Base-by-base conservation (phyloP, 106 monocot genomes). In the Dioscorea dumetorum region DNA sequence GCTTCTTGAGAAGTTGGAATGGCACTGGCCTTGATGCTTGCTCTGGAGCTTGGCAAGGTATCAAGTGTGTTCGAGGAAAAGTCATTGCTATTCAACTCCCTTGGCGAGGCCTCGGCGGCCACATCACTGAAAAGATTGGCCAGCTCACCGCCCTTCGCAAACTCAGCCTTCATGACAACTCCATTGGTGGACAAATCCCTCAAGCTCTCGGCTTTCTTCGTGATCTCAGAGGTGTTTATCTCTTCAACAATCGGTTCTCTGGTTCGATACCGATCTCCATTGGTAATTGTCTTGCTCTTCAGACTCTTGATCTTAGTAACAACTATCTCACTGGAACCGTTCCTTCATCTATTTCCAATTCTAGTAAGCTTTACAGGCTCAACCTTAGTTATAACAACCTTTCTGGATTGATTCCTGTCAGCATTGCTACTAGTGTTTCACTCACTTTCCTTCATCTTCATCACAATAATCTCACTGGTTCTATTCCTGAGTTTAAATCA, bases 31-130 rank as follows among this genome's bases (percentile, higher is more conserved):
- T 81, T 49, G 94, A 75, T 23, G 94, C 94, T 19, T 95, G 94
- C 85, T 83, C 87, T 62, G 94, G 87, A 14, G 61, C 51, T 14
- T 91, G 94, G 90, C 41, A 22, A 11, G 94, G 94, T 9, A 83
- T 95, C 79, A 95, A 95, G 41, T 95, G 94, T 56, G 91, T 73
- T 15, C 62, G 23, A 6, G 95, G 95, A 1, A 73, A 88, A 66
- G 95, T 95, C 22, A 84, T 95, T 28, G 83, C 91, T 11, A 91
- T 95, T 65, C 91, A 91, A 67, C 85, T 95, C 28, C 95, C 95
- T 0, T 95, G 83, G 85, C 54, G 72, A 11, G 81, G 85, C 0
- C 81, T 95, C 41, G 79, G 72, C 28, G 94, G 94, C 24, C 70
- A 34, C 21, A 71, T 91, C 64, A 71, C 90, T 18, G 79, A 77